Evolutionary conservation across 1,139 yeast species (phyloP).

Genomic region (Magnusiomyces ingens): DNA sequence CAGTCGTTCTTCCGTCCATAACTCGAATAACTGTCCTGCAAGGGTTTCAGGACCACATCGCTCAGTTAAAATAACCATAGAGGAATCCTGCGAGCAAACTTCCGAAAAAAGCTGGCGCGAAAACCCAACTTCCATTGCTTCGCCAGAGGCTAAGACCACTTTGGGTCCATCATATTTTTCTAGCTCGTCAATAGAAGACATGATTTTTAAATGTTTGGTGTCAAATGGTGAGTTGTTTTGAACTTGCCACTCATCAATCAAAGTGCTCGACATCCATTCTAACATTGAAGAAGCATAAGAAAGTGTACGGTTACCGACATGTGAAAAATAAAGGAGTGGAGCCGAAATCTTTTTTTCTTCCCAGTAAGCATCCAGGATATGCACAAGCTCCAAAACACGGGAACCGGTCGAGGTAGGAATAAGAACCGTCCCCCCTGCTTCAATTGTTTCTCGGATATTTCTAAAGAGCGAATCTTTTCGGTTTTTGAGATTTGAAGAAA

Average conservation of each 20-base stretch:
- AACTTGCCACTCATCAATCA: slow-evolving; percentile 76
- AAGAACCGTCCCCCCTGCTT: slow-evolving; percentile 67
- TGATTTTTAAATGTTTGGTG: slow-evolving; percentile 44
- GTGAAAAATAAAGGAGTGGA: slow-evolving; percentile 70
- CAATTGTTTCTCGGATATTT: slow-evolving; percentile 59
- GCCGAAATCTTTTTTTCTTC: slow-evolving; percentile 43
- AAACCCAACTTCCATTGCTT: slow-evolving; percentile 60
- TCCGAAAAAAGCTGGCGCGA: slow-evolving; percentile 51
- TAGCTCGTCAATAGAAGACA: slow-evolving; percentile 55
- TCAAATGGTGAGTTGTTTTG: slow-evolving; percentile 64
- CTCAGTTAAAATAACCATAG: slow-evolving; percentile 71
- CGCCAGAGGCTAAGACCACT: slow-evolving; percentile 74
- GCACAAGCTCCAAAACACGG: slow-evolving; percentile 71
- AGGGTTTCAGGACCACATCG: slow-evolving; percentile 38
- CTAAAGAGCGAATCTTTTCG: slow-evolving; percentile 54
- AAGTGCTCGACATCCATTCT: slow-evolving; percentile 89
- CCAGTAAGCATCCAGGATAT: slow-evolving; percentile 57
- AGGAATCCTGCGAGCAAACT: slow-evolving; percentile 56
- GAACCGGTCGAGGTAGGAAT: slow-evolving; percentile 83
- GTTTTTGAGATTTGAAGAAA: slow-evolving; percentile 55
- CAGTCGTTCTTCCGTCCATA: slow-evolving; percentile 43
- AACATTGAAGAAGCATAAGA: slow-evolving; percentile 81
- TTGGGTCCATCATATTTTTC: slow-evolving; percentile 58
- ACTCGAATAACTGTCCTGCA: slow-evolving; percentile 42
- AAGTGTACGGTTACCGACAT: slow-evolving; percentile 72